Base-by-base conservation (phyloP, 371 early-diverging fungal species). In the Coemansia sp. region DNA sequence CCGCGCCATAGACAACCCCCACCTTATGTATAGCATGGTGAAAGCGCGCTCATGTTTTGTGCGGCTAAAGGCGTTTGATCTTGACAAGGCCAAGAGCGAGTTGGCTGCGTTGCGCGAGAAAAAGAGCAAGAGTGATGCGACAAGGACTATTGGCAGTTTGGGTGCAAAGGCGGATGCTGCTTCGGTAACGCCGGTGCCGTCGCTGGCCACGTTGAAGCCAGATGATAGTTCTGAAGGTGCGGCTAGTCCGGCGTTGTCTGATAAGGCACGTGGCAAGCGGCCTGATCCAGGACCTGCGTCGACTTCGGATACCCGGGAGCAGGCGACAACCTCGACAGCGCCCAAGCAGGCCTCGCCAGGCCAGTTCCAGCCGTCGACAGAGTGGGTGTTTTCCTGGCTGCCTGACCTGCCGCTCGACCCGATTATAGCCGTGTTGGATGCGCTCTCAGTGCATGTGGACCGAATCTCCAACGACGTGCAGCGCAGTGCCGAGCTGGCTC, bases 11-110 rank as follows among this genome's bases (percentile, higher is more conserved):
- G 90, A 90, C 42, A 95, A 95, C 66, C 83, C 89, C 1, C 88
- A 88, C 47, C 64, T 95, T 47, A 80, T 92, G 5, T 93, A 93
- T 78, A 85, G 90, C 11, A 78, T 94, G 66, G 85, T 93, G 3
- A 84, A 91, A 26, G 81, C 86, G 64, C 87, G 88, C 29, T 71
- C 81, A 18, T 85, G 84, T 60, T 86, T 94, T 64, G 83, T 84
- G 63, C 84, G 83, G 18, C 72, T 92, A 52, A 77, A 81, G 24
- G 72, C 81, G 7, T 83, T 94, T 58, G 86, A 87, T 2, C 81
- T 91, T 61, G 84, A 81, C 31, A 69, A 71, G 63, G 93, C 89
- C 4, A 61, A 85, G 40, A 78, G 70, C 3, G 89, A 91, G 54
- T 61, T 75, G 22, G 62, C 71, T 27, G 59, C 56, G 22, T 40